Conservation (phyloP, 2,329 filamentous ascomycete species). For the Colletotrichum endophyticum region DNA sequence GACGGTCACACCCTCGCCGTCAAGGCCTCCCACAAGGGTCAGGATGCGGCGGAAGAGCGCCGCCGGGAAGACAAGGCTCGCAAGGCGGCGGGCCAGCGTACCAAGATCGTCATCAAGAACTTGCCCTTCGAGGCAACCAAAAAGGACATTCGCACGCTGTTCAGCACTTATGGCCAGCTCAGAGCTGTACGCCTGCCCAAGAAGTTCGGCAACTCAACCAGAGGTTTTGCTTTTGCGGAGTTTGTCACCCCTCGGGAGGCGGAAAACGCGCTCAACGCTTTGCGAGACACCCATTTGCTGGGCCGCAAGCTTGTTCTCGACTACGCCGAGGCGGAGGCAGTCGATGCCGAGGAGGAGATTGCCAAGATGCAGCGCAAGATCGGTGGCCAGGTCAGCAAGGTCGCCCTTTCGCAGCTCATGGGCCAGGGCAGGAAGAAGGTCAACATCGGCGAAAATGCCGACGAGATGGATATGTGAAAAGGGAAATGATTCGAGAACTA, state of each 20-base stretch:
- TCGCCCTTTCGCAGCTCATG: slow-evolving; percentile 87
- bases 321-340: slow-evolving; percentile 85
- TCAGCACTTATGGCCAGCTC: slow-evolving; percentile 89
- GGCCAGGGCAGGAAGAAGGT: slow-evolving; percentile 86
- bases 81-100: slow-evolving; percentile 76
- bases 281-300: slow-evolving; percentile 91
- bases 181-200: slow-evolving; percentile 92
- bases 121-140: slow-evolving; percentile 94
- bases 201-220: slow-evolving; percentile 87
- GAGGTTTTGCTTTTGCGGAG: slow-evolving; percentile 96
- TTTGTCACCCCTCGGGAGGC: slow-evolving; percentile 93
- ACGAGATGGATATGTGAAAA: slow-evolving; percentile 40
- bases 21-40: slow-evolving; percentile 84
- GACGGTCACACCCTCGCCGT: slow-evolving; percentile 86
- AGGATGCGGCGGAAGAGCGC: slow-evolving; percentile 87
- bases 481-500: not conserved
- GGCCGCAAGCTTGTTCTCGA: slow-evolving; percentile 89
- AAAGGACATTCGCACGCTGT: slow-evolving; percentile 86
- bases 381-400: slow-evolving; percentile 86
- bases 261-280: slow-evolving; percentile 84
- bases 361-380: slow-evolving; percentile 97
- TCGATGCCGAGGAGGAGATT: slow-evolving; percentile 95
- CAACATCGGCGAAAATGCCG: slow-evolving; percentile 74
- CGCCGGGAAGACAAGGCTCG: slow-evolving; percentile 83
- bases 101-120: slow-evolving; percentile 98